Conservation (phyloP, 371 early-diverging fungal genomes). For the Fennellomyces sp. region DNA sequence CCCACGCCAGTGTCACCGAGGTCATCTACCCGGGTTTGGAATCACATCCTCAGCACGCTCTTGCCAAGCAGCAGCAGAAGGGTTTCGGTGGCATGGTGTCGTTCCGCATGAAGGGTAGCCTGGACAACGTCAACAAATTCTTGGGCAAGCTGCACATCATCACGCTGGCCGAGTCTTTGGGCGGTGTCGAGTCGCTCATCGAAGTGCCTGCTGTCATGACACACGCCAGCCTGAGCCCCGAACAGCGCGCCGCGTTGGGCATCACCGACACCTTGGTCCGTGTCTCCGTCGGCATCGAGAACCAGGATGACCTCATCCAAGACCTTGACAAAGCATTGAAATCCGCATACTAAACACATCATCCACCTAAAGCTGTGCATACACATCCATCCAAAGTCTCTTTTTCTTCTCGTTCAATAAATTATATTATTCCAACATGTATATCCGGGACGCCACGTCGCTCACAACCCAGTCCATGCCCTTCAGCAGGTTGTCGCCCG, state of each 20-base stretch:
- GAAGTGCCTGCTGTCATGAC: conserved; percentile 90
- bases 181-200: conserved; percentile 85
- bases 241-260: conserved; percentile 75
- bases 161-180: conserved; percentile 85
- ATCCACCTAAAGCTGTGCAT: neutral
- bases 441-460: conserved; percentile 91
- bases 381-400: neutral
- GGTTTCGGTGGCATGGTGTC: conserved; percentile 91
- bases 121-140: conserved; percentile 74
- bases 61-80: conserved; percentile 76
- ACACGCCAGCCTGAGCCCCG: conserved; percentile 80
- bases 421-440: conserved; percentile 55
- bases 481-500: conserved; percentile 81
- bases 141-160: conserved; percentile 70
- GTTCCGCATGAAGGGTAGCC: conserved; percentile 78
- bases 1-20: conserved; percentile 61
- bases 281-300: conserved; percentile 85
- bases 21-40: conserved; percentile 88
- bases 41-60: conserved; percentile 82
- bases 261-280: conserved; percentile 86
- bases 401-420: neutral
- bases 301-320: conserved; percentile 73
- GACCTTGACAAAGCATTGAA: conserved; percentile 67
- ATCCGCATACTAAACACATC: conserved; percentile 33
- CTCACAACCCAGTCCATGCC: conserved; percentile 95